These are phyloP conservation scores for Trichoderma koningiopsis DNA, from an alignment of 2,329 filamentous ascomycete species.

Conservation along the genomic window DNA sequence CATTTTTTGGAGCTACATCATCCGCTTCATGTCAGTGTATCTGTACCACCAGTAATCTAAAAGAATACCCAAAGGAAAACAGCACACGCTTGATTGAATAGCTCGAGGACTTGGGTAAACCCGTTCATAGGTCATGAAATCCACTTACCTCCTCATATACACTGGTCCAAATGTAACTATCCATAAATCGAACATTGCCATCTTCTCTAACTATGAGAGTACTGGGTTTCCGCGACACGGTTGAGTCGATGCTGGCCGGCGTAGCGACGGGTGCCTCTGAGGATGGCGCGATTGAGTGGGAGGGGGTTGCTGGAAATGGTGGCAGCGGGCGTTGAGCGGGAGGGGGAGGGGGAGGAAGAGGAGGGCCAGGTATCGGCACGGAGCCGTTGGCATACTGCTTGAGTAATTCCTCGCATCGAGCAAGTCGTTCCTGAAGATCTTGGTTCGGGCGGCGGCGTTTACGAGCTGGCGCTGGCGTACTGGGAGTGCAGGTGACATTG, in stretches of 20 bases:
- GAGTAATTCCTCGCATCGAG: conserved; percentile 59
- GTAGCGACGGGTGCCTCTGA: conserved; percentile 34
- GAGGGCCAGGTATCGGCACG: conserved; percentile 32
- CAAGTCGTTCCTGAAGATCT: conserved; percentile 62
- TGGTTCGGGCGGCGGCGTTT: conserved; percentile 63
- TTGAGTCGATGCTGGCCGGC: conserved; percentile 35
- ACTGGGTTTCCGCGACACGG: conserved; percentile 46
- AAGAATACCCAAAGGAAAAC: not conserved
- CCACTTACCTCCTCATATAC: conserved; percentile 58
- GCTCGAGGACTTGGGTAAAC: not conserved
- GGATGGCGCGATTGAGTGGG: conserved; percentile 12
- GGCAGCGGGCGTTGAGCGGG: conserved; percentile 28
- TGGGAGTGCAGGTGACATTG: conserved; percentile 61
- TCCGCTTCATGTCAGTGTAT: not conserved
- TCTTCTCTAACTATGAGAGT: conserved; percentile 60
- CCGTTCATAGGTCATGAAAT: not conserved
- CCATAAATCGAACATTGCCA: conserved; percentile 58
- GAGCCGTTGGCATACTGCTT: conserved; percentile 57
- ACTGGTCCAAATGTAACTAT: conserved; percentile 56
- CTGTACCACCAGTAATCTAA: not conserved
- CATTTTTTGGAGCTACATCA: conserved; percentile 58
- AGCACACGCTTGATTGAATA: not conserved
- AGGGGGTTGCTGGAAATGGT: conserved; percentile 26
- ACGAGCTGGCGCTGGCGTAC: conserved; percentile 60
- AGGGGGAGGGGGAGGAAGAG: conserved; percentile 30